These are phyloP conservation scores for Edaphochlamys debaryana DNA, from an alignment of 139 green algal species.

Conservation along the genomic window DNA sequence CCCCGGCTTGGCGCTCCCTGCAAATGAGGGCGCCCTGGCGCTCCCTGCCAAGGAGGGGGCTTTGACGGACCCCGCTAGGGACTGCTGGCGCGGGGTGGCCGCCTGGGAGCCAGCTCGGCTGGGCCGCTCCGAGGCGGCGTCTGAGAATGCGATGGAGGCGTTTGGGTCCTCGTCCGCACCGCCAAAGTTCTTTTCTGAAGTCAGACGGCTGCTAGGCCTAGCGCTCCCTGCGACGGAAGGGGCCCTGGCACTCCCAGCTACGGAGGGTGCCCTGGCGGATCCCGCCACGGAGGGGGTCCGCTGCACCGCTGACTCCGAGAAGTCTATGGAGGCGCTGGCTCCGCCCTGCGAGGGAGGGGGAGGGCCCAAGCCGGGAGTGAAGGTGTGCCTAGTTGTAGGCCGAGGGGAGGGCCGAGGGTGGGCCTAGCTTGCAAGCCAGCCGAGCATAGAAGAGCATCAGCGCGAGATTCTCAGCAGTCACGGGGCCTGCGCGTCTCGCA, in stretches of 20 bases:
- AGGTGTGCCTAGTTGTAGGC: too few relatives aligned
- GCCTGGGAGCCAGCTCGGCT: not conserved
- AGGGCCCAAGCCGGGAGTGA: too few relatives aligned
- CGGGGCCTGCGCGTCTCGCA: too few relatives aligned
- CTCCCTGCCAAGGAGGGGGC: not conserved
- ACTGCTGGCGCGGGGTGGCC: not conserved
- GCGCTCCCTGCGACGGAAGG: not conserved
- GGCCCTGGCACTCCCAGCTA: not conserved
- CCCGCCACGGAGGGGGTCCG: not conserved
- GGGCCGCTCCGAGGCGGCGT: not conserved
- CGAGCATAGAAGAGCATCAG: too few relatives aligned
- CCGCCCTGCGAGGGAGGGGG: too few relatives aligned
- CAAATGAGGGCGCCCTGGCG: not conserved
- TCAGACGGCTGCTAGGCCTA: not conserved
- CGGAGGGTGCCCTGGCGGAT: not conserved
- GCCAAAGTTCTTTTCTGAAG: not conserved
- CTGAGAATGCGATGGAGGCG: not conserved
- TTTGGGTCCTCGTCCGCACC: not conserved
- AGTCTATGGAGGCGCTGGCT: slow-evolving; percentile 14
- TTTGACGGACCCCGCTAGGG: too few relatives aligned
- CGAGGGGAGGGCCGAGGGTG: too few relatives aligned
- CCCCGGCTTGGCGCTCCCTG: too few relatives aligned
- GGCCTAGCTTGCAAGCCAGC: too few relatives aligned
- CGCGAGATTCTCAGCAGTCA: too few relatives aligned
- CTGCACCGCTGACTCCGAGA: not conserved